A percentile compares a stretch with the other conserved stretches of the same genome.
phyloP scores from a whole-genome alignment of 2,329 filamentous ascomycete genomes.

The Sclerotinia glacialis region DNA sequence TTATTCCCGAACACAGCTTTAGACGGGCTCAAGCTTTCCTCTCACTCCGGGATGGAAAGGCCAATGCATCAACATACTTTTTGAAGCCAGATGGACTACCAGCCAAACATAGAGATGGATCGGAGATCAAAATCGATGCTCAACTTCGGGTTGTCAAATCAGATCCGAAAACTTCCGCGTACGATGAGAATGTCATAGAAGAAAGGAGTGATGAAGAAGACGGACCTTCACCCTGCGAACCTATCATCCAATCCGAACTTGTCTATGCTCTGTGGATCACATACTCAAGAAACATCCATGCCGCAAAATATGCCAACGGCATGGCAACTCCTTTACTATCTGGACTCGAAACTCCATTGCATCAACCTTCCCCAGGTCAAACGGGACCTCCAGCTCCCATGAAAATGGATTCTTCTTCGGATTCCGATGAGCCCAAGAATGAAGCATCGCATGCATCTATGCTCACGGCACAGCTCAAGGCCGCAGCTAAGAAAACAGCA shows the following conservation, averaged over 20 bases:
- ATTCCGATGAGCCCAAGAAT: conserved; percentile 48
- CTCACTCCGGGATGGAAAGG: conserved; percentile 76
- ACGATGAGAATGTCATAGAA: conserved; percentile 62
- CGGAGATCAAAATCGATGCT: conserved; percentile 88
- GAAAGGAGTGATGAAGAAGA: conserved; percentile 57
- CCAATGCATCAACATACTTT: conserved; percentile 76
- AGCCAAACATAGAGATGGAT: conserved; percentile 85
- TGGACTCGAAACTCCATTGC: conserved; percentile 66
- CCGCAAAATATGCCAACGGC: conserved; percentile 59
- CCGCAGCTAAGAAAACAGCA: conserved; percentile 54
- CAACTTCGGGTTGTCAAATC: conserved; percentile 96
- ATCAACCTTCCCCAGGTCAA: conserved; percentile 76
- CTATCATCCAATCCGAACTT: conserved; percentile 63
- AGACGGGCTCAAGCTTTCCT: conserved; percentile 82
- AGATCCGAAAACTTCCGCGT: conserved; percentile 62
- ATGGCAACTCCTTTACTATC: conserved; percentile 62
- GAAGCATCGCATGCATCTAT: conserved; percentile 45
- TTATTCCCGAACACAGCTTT: conserved; percentile 95
- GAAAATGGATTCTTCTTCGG: conserved; percentile 50
- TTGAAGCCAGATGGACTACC: conserved; percentile 79
- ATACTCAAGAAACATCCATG: conserved; percentile 89
- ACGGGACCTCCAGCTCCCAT: conserved; percentile 56
- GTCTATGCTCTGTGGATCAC: conserved; percentile 97
- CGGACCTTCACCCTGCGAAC: conserved; percentile 41
- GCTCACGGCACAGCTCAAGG: conserved; percentile 56